A percentile compares a stretch with the other conserved stretches of the same genome.
These are phyloP conservation scores for Psilocybe azurescens DNA, from an alignment of 768 basidiomycete genomes.

Conservation along the genomic window DNA sequence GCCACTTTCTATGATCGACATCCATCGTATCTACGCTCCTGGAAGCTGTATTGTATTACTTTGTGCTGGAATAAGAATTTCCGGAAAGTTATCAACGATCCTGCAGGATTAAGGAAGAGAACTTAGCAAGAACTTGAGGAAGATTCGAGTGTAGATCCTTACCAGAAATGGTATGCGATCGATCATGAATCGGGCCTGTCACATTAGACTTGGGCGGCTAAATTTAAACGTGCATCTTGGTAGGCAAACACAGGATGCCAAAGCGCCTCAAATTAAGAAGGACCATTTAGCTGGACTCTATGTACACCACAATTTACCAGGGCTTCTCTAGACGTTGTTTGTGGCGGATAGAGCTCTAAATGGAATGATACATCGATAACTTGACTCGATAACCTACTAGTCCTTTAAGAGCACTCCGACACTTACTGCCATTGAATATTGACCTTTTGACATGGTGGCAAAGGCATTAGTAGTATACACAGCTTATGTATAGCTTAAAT, in stretches of 20 bases:
- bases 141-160: conserved; percentile 27
- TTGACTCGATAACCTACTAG: background rate
- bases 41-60: background rate
- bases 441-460: background rate
- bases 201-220: conserved; percentile 21
- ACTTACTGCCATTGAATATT: conserved; percentile 10
- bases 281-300: background rate
- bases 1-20: background rate
- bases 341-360: conserved; percentile 6
- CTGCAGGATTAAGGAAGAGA: background rate
- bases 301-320: background rate
- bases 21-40: conserved; percentile 3
- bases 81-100: conserved; percentile 6
- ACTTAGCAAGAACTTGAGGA: conserved; percentile 8
- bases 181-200: conserved; percentile 23
- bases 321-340: background rate
- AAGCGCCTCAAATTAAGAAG: conserved; percentile 17
- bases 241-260: conserved; percentile 7
- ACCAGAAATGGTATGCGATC: conserved; percentile 26
- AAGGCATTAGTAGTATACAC: background rate
- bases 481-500: background rate
- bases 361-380: background rate
- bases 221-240: conserved; percentile 19
- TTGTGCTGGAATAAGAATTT: conserved; percentile 2
- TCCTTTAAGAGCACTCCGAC: conserved; percentile 1